Base-by-base conservation (phyloP, 306 rosid species). In the Carpinus viminea region DNA sequence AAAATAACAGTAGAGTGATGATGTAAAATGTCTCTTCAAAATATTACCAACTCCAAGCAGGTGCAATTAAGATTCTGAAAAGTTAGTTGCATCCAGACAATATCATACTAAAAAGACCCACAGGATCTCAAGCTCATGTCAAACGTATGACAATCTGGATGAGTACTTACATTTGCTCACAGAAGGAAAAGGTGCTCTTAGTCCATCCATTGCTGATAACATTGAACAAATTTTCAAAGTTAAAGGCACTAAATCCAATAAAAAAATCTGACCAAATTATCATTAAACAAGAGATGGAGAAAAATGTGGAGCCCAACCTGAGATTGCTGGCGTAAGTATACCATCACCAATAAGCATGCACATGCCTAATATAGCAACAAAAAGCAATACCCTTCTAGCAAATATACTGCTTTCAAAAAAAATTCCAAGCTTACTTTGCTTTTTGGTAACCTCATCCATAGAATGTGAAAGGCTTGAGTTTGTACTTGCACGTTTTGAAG, bases 311-410 rank as follows among this genome's bases (percentile, higher is more conserved):
- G 55, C 12, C 54, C 74, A 61, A 92, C 95, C 97, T 83, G 93
- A 92, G 76, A 92, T 90, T 78, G 97, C 93, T 12, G 97, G 95
- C n/a, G 95, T 92, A 79, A 92, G 97, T 73, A 92, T 92, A 11
- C 97, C 95, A 82, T 92, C 97, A 52, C 97, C 97, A 66, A 92
- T 92, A 72, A 92, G 85, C 97, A 92, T 92, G 79, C 97, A 92
- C 82, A 88, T 92, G 69, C 96, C 97, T 85, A 92, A 71, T 78
- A 90, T 86, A 31, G 97, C 92, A 80, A 92, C 46, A 47, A 92
- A 90, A 76, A 92, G 97, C 78, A 92, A 82, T 31, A 92, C 53
- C 79, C 97, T 87, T 55, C 92, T 83, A 61, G 93, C 92, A 73
- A 86, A 53, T 28, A 90, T 13, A 65, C 93, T 92, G 69, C 53